Base-by-base conservation (phyloP, 106 monocot species). In the Iris macrosiphon region DNA sequence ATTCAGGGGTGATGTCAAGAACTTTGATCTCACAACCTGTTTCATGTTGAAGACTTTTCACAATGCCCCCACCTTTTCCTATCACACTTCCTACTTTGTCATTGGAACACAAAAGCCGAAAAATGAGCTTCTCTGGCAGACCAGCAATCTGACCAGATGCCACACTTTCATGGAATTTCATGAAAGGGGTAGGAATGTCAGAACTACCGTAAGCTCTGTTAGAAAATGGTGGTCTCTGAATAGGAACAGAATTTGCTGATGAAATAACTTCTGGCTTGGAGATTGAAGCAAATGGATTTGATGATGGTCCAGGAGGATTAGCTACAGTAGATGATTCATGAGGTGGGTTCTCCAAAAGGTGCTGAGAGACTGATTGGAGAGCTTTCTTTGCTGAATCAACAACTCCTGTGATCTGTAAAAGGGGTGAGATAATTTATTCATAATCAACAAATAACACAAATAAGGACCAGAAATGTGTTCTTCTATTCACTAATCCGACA, bases 21-120 rank as follows among this genome's bases (percentile, higher is more conserved):
- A 96, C 42, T 61, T 78, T 82, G 41, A 96, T 89, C 22, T 90
- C 96, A 72, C 77, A 86, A 29, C 85, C 77, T 7, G 96, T 90
- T 56, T 96, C 96, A 60, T 72, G 71, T 61, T 96, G 65, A 64
- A 96, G 69, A 52, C 49, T 60, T 70, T 60, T 96, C 0, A 96
- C 60, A 58, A 83, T 73, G 55, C 61, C 77, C 45, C 96, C 96
- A 34, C 79, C 96, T 48, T 75, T 96, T 42, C 96, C 96, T 29
- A 96, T 96, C 43, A 90, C 63, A 53, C 83, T 70, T 27, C 96
- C 90, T 67, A 87, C 86, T 41, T 85, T 89, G 45, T 86, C 96
- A 62, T 75, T 77, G 27, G 75, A 63, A 52, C 96, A 96, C 42
- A 96, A 49, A 35, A 96, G 32, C 59, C 79, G 65, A 45, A 65